Evolutionary conservation across 192 early-diverging fungal genomes (phyloP), one percentile per base, ranked within the genome.

Genomic region (Mortierella alpina): DNA sequence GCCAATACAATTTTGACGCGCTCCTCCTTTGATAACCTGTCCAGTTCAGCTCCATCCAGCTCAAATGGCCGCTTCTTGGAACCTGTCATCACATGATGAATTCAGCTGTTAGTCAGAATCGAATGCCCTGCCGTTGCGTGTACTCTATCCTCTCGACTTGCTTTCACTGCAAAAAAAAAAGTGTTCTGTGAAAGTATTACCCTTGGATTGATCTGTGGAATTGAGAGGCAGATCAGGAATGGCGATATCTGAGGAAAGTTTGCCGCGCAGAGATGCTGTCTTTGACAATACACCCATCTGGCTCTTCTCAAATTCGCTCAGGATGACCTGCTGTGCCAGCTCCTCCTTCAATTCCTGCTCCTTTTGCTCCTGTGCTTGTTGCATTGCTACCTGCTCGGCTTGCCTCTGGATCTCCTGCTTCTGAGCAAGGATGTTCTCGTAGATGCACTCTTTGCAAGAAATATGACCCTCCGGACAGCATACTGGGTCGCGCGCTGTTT

Each of bases 391-490:
- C 52, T 73, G 85, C 50, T 65, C 68, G 22, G 87, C 79, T 66
- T 93, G 85, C 22, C 91, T 82, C 52, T 78, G 72, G n/a, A 95
- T 93, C 45, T 89, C 89, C 57, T 93, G 88, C 67, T 95, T 97
- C 73, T 98, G 97, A 12, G 91, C 84, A 9, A 97, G 74, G 40
- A 97, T 92, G 52, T 90, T 92, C 67, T 93, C 90, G 67, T 93
- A 91, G 45, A 93, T 91, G 74, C 97, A 98, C 66, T 97, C 97
- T 49, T 89, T 91, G 83, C 96, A 98, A 0, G 91, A 86, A n/a
- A 97, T 75, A 81, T 98, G 96, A 3, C 95, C 96, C 48, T 91
- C 81, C 4, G 84, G 66, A 56, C 94, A 95, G 61, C 84, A 84
- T 1, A 94, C 82, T 13, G 94, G 94, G 61, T 92, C 89, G 23